Evolutionary conservation across 1,284 basidiomycete genomes (phyloP), one percentile per base, ranked within the genome.

Genomic region (Austroboletus novae-zelandiae): DNA sequence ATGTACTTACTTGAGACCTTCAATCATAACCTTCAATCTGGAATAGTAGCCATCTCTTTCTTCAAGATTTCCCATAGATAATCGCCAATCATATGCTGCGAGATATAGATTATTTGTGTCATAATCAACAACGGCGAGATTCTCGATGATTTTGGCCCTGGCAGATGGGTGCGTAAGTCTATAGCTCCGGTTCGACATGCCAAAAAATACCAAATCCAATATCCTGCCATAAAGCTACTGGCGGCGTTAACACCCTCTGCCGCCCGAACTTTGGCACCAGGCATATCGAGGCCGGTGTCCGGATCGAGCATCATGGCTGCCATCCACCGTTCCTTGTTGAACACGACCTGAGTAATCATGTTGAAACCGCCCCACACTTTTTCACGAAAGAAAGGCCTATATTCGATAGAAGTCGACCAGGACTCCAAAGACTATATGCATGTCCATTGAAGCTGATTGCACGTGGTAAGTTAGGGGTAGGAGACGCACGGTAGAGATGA

Each of bases 21-120:
- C 96, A 44, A 98, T 91, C 5, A 81, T 87, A 8, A 75, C 64
- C 71, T 97, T 98, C 44, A 99, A 77, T 50, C 81, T 83, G 0
- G 91, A 92, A 63, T 97, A 98, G 71, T 95, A 98, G 4, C 86
- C 86, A 67, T 99, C 97, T 30, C 97, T 82, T 57, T 88, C 86
- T 72, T 99, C 94, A 4, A 90, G 73, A 63, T 99, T 98, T 71
- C 83, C 88, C 68, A 84, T 94, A n/a, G 91, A 91, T 48, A 98
- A 66, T 36, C 94, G 79, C 92, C 91, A 95, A 64, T 95, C 93
- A 64, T 94, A 96, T 11, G 92, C 85, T 0, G 91, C 91, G 40
- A 96, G 79, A 56, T 88, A 78, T 54, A 97, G 75, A 57, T 94
- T 94, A 61, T 95, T 93, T 3, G 91, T 90, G 61, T 96, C 93